These are phyloP conservation scores for Escallonia herrerae DNA, from an alignment of 129 eudicot species.

Conservation along the genomic window DNA sequence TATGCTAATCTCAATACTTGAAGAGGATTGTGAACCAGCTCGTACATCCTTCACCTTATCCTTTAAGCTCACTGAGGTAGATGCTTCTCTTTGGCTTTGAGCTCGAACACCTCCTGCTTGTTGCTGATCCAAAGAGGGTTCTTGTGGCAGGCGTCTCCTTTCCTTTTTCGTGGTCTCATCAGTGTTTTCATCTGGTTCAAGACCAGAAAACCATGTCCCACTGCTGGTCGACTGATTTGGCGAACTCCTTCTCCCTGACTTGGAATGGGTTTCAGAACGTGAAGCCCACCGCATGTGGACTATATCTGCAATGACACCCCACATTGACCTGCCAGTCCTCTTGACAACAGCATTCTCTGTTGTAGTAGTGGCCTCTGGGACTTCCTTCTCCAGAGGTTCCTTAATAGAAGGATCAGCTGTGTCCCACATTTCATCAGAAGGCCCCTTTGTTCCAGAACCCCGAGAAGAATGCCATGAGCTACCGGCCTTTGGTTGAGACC, in stretches of 20 bases:
- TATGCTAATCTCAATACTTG: slow-evolving; percentile 29
- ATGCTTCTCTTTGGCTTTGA: slow-evolving; percentile 11
- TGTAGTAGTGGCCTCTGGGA: slow-evolving; percentile 24
- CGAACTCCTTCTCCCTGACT: slow-evolving; percentile 50
- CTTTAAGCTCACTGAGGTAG: slow-evolving; percentile 23
- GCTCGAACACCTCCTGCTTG: not conserved
- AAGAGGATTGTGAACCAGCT: slow-evolving; percentile 30
- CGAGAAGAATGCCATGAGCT: slow-evolving; percentile 28
- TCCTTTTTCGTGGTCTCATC: slow-evolving; percentile 25
- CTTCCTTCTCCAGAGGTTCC: slow-evolving; percentile 32
- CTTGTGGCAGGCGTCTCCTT: slow-evolving; percentile 17
- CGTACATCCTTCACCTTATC: slow-evolving; percentile 18
- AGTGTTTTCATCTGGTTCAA: slow-evolving; percentile 55
- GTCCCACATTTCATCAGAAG: slow-evolving; percentile 75
- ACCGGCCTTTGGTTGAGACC: slow-evolving; percentile 18
- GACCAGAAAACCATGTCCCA: slow-evolving; percentile 85
- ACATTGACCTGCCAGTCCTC: slow-evolving; percentile 66
- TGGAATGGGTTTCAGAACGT: slow-evolving; percentile 48
- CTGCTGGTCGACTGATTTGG: slow-evolving; percentile 64
- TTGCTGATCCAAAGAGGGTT: slow-evolving; percentile 10
- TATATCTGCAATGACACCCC: slow-evolving; percentile 66
- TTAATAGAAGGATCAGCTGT: slow-evolving; percentile 36
- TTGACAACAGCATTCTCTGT: slow-evolving; percentile 23
- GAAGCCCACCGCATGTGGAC: slow-evolving; percentile 53
- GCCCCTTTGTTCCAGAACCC: slow-evolving; percentile 46